Evolutionary conservation across 2,329 filamentous ascomycete genomes (phyloP).

Genomic region (Pseudonectria buxi): DNA sequence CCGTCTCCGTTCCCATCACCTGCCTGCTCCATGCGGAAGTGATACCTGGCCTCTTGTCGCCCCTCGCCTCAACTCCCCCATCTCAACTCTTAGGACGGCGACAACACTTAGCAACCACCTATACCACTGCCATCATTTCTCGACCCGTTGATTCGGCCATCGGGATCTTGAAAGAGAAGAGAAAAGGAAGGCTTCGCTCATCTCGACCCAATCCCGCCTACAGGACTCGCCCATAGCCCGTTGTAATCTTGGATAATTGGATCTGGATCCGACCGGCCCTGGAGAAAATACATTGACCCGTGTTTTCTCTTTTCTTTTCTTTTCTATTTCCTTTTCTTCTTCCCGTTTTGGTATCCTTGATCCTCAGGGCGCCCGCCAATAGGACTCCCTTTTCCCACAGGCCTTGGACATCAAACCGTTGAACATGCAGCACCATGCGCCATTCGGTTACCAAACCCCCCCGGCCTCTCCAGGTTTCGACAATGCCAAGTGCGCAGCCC

Average conservation of each 20-base stretch:
- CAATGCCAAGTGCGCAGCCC: conserved; percentile 38
- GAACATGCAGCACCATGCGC: conserved; percentile 55
- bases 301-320: conserved; percentile 17
- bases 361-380: conserved; percentile 16
- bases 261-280: conserved; percentile 21
- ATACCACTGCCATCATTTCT: conserved; percentile 16
- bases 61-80: conserved; percentile 7
- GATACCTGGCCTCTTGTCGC: conserved; percentile 20
- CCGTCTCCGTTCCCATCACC: conserved; percentile 13
- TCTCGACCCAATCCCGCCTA: conserved; percentile 14
- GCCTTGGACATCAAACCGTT: conserved; percentile 25
- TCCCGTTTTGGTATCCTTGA: conserved; percentile 18
- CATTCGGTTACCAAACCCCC: conserved; percentile 51
- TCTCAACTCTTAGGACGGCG: conserved; percentile 12
- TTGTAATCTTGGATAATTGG: conserved; percentile 15
- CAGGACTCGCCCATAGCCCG: conserved; percentile 16
- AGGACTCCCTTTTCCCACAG: conserved; percentile 7
- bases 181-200: conserved; percentile 7
- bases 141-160: conserved; percentile 48
- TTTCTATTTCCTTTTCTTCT: conserved; percentile 16
- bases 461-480: conserved; percentile 51
- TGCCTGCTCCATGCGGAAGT: conserved; percentile 17
- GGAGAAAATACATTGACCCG: conserved; percentile 15
- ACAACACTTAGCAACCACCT: conserved; percentile 7
- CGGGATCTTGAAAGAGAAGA: conserved; percentile 22